These are phyloP conservation scores for Botrytis aclada DNA, from an alignment of 2,329 filamentous ascomycete species.

Conservation along the genomic window DNA sequence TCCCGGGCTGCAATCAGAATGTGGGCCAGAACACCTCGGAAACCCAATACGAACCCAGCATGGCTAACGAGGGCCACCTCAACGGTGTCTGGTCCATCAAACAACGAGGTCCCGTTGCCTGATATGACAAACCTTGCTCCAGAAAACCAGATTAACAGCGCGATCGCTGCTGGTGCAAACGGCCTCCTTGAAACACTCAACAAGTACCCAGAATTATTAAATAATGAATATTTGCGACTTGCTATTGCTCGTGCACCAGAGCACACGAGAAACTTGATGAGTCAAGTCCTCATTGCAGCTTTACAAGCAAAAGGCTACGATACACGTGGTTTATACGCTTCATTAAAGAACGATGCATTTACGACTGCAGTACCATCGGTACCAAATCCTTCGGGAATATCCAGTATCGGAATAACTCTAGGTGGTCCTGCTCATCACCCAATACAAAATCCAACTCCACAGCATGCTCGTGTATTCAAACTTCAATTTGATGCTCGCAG, in stretches of 20 bases:
- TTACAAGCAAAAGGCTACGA: neutral
- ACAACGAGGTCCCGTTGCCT: neutral
- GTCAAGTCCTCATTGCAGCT: constrained; percentile 14
- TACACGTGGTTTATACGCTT: neutral
- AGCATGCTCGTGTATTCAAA: constrained; percentile 72
- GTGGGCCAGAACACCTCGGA: neutral
- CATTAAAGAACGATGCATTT: constrained; percentile 2
- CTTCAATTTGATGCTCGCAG: constrained; percentile 91
- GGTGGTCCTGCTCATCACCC: neutral
- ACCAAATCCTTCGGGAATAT: constrained; percentile 26
- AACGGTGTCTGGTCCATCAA: neutral
- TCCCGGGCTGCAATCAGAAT: constrained; percentile 46
- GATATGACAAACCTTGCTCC: constrained; percentile 32
- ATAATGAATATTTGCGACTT: constrained; percentile 23
- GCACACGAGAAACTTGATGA: constrained; percentile 24
- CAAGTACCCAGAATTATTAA: constrained; percentile 30
- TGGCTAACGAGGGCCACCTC: neutral
- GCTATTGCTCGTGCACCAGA: constrained; percentile 24
- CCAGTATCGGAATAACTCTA: neutral
- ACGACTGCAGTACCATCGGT: constrained; percentile 7
- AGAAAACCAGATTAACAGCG: constrained; percentile 51
- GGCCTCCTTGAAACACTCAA: constrained; percentile 39
- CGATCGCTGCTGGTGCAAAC: constrained; percentile 49
- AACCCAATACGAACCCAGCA: constrained; percentile 9
- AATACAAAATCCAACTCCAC: constrained; percentile 9